Base-by-base conservation (phyloP, 1,139 yeast species). In the Protomyces lactucae-debilis region DNA sequence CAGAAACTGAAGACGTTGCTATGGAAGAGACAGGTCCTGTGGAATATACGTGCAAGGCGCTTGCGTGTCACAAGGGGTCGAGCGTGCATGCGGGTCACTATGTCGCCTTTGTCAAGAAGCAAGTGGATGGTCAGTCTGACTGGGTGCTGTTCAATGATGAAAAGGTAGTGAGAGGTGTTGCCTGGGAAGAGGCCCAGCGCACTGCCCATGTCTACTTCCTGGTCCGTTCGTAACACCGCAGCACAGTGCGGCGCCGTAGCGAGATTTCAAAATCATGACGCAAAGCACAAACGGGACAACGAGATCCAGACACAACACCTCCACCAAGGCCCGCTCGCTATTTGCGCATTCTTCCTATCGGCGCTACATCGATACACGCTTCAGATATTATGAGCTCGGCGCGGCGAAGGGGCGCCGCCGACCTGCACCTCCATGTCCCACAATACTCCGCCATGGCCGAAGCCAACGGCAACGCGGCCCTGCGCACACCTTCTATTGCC, bases 21-120 rank as follows among this genome's bases (percentile, higher is more conserved):
- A 52, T 70, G 2, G 55, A 69, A 8, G 43, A 37, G 9, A 12
- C 16, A 3, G 43, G 43, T 37, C 77, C 78, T 4, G 76, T 79
- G 6, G 67, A 71, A 45, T 93, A 88, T 72, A 71, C 72, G 16
- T 76, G 93, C 55, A 81, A 83, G 64, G 88, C 90, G 0, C 88
- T 90, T 9, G 82, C 93, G 25, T 92, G 98, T 73, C 99, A 93
- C 75, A 93, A 93, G 74, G 99, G 99, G 10, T 81, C 87, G 0
- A 89, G 97, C 21, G 89, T 93, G 1, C 97, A 93, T 68, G 90
- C 97, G 0, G 99, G 99, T 0, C 99, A 93, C 74, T 93, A 93
- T 73, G 98, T 95, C 51, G 92, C 87, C 0, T 93, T 88, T 71
- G 79, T 91, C 55, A 79, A 78, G 64, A 83, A 83, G 69, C 70